Evolutionary conservation across 2,329 filamentous ascomycete species (phyloP), one percentile per base, ranked within the genome.

Genomic region (Seiridium cupressi): DNA sequence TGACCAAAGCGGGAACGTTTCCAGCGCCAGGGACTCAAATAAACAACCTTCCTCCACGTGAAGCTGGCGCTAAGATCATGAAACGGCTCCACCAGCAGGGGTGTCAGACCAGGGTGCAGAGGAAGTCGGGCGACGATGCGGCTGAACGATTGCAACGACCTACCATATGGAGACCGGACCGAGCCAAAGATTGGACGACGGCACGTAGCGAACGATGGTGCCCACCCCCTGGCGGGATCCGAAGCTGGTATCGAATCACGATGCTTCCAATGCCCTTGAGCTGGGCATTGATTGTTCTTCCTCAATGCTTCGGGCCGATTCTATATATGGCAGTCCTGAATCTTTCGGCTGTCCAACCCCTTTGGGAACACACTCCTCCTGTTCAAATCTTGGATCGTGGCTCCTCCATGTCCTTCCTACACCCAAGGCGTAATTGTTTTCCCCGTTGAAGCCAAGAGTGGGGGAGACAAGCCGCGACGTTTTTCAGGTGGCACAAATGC

Each of bases 61-160:
- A 35, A 42, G 46, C 34, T 13, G 51, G 35, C 53, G 26, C 53
- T 38, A 38, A 8, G 26, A 55, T 55, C 35, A 38, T 55, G 53
- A 55, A 55, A 55, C 53, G 32, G 53, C 10, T 44, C 53, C 53
- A 55, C 40, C 53, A 13, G 34, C 49, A 53, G 49, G 49, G 49
- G 34, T 5, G 2, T 9, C 34, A 34, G 49, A 31, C 49, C 32
- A 38, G 34, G 26, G 31, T 53, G 38, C 49, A 53, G 49, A 35
- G 18, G 32, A 13, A 53, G 11, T 13, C 32, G 32, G 32, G 13
- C 4, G 32, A 42, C 38, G 38, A 42, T 42, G 7, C 38, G 38
- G 38, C 38, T 42, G 38, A 42, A 8, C 7, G 7, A 7, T 13
- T 42, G 38, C 13, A 7, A 13, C 38, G 38, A 13, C 13, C 38